These are phyloP conservation scores for Sphagnum magellanicum DNA, from an alignment of 228 moss, liverwort and hornwort genomes.

Conservation along the genomic window DNA sequence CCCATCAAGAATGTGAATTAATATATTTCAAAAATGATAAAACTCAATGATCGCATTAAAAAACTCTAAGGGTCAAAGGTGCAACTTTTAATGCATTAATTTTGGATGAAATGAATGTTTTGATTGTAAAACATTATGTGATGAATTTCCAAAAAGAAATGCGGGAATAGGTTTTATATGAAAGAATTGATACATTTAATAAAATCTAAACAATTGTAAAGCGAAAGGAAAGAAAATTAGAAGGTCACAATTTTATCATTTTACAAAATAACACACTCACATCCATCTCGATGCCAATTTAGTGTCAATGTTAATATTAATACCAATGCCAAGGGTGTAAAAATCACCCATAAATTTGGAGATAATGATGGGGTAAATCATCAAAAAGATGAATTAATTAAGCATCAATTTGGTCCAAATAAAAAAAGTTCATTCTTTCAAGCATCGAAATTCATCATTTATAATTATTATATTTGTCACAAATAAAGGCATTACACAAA, in stretches of 20 bases:
- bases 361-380: not conserved
- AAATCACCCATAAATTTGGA: not conserved
- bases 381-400: not conserved
- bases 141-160: too few relatives aligned
- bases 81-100: not conserved
- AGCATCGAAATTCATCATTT: not conserved
- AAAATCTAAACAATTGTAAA: not conserved
- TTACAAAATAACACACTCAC: too few relatives aligned
- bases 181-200: not conserved
- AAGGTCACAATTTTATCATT: too few relatives aligned
- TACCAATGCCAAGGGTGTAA: not conserved
- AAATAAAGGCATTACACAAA: not conserved
- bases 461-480: not conserved
- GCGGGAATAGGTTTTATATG: not conserved
- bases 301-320: not conserved
- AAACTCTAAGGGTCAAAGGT: not conserved
- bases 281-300: too few relatives aligned
- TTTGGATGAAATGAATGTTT: not conserved
- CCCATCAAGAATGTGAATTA: too few relatives aligned
- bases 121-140: not conserved
- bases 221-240: not conserved
- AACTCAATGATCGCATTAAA: too few relatives aligned
- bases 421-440: not conserved
- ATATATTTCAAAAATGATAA: too few relatives aligned
- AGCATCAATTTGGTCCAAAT: not conserved